phyloP scores from a whole-genome alignment of 768 basidiomycete genomes.

The Hygrophoropsis aurantiaca region DNA sequence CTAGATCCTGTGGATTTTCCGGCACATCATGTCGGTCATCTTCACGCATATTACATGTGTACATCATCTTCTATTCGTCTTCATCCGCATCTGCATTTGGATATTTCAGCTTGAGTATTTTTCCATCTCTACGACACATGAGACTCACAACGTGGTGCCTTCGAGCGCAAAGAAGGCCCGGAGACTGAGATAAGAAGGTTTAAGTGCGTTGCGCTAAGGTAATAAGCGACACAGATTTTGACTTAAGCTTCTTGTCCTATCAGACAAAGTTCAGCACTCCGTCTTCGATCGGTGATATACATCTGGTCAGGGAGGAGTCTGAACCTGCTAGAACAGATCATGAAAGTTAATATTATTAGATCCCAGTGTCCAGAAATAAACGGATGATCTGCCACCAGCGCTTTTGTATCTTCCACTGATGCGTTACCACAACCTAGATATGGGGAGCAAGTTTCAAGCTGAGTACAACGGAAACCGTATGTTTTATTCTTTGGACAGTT shows the following conservation, averaged over 20 bases:
- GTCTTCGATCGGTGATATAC: not conserved
- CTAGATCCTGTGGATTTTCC: slow-evolving; percentile 19
- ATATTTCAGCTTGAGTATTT: slow-evolving; percentile 5
- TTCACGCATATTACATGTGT: slow-evolving; percentile 10
- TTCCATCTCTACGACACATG: not conserved
- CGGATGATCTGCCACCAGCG: too few species aligned
- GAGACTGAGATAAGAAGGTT: not conserved
- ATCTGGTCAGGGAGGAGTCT: not conserved
- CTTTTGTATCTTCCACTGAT: too few species aligned
- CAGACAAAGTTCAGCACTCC: not conserved
- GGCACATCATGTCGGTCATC: slow-evolving; percentile 4
- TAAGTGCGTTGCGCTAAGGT: not conserved
- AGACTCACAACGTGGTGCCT: not conserved
- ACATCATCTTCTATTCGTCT: slow-evolving; percentile 13
- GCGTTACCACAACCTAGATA: too few species aligned
- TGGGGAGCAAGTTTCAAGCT: too few species aligned
- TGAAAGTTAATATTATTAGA: too few species aligned
- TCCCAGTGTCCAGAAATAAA: too few species aligned
- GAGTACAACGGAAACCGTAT: too few species aligned
- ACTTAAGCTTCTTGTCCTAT: not conserved
- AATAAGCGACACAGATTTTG: not conserved
- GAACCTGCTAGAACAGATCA: too few species aligned
- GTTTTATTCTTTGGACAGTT: too few species aligned
- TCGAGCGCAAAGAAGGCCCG: not conserved
- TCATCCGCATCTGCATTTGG: slow-evolving; percentile 13